Conservation (phyloP, 1,284 basidiomycete genomes). For the Salmacisia buchloeana region DNA sequence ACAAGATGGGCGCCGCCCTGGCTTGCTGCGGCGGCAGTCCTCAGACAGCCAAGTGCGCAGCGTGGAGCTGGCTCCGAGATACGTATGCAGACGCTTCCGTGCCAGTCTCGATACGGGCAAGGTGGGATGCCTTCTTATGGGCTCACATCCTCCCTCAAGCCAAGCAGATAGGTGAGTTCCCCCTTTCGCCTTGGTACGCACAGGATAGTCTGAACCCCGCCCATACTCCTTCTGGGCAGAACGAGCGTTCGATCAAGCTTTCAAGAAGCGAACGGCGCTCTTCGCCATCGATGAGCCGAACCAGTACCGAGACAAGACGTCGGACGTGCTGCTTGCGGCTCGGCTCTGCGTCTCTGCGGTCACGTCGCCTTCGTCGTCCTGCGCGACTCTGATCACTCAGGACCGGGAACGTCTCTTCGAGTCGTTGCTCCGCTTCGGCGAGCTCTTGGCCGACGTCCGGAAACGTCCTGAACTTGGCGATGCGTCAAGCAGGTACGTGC, state of each 20-base stretch:
- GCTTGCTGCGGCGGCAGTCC: background rate
- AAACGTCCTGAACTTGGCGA: background rate
- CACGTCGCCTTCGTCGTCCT: too few species aligned
- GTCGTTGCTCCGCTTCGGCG: background rate
- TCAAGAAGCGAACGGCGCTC: background rate
- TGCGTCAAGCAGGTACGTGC: background rate
- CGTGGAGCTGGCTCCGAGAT: background rate
- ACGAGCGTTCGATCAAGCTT: background rate
- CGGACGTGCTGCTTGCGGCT: background rate
- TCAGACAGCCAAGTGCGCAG: background rate
- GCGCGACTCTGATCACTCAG: too few species aligned
- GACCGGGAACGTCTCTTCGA: background rate
- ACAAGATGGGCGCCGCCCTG: background rate
- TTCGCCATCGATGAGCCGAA: constrained; percentile 3
- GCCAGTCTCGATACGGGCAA: background rate
- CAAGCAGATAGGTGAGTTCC: background rate
- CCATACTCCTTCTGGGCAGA: background rate
- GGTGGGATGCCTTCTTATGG: background rate
- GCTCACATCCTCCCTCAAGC: background rate
- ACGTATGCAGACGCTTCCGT: background rate
- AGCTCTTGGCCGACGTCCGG: background rate
- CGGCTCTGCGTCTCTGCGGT: background rate
- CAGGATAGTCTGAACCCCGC: background rate
- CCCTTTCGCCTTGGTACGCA: background rate
- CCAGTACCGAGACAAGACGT: background rate